These are phyloP conservation scores for Mucor circinelloides DNA, from an alignment of 371 early-diverging fungal genomes.

Conservation along the genomic window DNA sequence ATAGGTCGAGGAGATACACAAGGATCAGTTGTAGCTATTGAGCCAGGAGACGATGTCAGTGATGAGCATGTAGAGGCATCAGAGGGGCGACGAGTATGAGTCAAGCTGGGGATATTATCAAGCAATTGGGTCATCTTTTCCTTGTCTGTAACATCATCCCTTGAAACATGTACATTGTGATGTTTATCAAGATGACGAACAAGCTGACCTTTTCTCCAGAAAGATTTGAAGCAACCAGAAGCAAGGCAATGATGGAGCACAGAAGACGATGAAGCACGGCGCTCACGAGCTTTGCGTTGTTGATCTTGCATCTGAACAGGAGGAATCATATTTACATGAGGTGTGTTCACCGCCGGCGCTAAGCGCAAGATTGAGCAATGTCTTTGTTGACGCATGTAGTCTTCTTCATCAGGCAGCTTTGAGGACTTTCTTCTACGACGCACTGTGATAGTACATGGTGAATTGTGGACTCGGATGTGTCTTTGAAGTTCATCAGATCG, in stretches of 20 bases:
- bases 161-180: conserved; percentile 16
- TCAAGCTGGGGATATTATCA: not conserved
- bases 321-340: not conserved
- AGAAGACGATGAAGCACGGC: conserved; percentile 25
- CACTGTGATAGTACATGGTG: conserved; percentile 30
- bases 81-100: not conserved
- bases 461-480: conserved; percentile 68
- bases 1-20: not conserved
- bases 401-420: conserved; percentile 37
- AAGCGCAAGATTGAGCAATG: conserved; percentile 49
- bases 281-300: conserved; percentile 20
- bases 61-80: conserved; percentile 6
- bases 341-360: not conserved
- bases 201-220: conserved; percentile 51
- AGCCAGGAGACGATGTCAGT: not conserved
- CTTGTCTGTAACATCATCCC: conserved; percentile 14
- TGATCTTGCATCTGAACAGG: conserved; percentile 4
- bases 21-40: not conserved
- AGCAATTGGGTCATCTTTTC: conserved; percentile 5
- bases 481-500: conserved; percentile 87
- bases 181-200: conserved; percentile 42
- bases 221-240: conserved; percentile 45
- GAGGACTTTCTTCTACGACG: conserved; percentile 16
- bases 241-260: conserved; percentile 45
- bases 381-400: conserved; percentile 42